Evolutionary conservation across 1,284 basidiomycete species (phyloP).

Genomic region (Jaminaea rosea): DNA sequence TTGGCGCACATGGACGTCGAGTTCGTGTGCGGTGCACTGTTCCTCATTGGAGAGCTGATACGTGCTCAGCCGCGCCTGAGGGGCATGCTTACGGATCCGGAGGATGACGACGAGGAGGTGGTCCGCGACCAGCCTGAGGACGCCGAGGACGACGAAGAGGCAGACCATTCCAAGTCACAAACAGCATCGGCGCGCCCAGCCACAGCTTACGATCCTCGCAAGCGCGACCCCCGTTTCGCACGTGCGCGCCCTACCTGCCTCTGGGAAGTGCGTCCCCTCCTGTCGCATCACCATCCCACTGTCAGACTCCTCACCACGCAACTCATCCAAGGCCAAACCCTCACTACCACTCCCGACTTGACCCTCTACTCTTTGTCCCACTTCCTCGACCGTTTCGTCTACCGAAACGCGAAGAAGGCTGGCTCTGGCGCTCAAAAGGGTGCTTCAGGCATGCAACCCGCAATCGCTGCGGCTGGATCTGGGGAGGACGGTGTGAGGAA

Average conservation of each 20-base stretch:
- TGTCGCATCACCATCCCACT: slow-evolving; percentile 83
- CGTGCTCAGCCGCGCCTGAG: slow-evolving; percentile 63
- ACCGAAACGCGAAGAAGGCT: slow-evolving; percentile 86
- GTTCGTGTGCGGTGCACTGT: slow-evolving; percentile 80
- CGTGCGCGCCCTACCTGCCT: slow-evolving; percentile 61
- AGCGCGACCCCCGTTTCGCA: slow-evolving; percentile 83
- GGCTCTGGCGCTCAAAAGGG: slow-evolving; percentile 55
- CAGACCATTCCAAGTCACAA: slow-evolving; percentile 70
- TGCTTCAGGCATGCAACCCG: slow-evolving; percentile 77
- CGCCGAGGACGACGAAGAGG: slow-evolving; percentile 62
- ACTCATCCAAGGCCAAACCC: slow-evolving; percentile 58
- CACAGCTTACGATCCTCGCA: slow-evolving; percentile 48
- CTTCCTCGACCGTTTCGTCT: slow-evolving; percentile 81
- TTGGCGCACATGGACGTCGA: slow-evolving; percentile 68
- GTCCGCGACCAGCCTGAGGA: slow-evolving; percentile 50
- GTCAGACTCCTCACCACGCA: slow-evolving; percentile 78
- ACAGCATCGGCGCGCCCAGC: slow-evolving; percentile 47
- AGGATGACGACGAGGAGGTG: slow-evolving; percentile 51
- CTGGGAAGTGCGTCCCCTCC: slow-evolving; percentile 51
- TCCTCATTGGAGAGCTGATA: slow-evolving; percentile 52
- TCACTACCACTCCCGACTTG: slow-evolving; percentile 78
- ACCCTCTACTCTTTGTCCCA: slow-evolving; percentile 84
- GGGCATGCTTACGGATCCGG: slow-evolving; percentile 56
- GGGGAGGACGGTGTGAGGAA: slow-evolving; percentile 53
- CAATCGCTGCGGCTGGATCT: slow-evolving; percentile 51